Percentiles rank a stretch among this genome's conserved stretches.
Conservation (phyloP, 2,329 filamentous ascomycete genomes). For the Diplodia sapinea region DNA sequence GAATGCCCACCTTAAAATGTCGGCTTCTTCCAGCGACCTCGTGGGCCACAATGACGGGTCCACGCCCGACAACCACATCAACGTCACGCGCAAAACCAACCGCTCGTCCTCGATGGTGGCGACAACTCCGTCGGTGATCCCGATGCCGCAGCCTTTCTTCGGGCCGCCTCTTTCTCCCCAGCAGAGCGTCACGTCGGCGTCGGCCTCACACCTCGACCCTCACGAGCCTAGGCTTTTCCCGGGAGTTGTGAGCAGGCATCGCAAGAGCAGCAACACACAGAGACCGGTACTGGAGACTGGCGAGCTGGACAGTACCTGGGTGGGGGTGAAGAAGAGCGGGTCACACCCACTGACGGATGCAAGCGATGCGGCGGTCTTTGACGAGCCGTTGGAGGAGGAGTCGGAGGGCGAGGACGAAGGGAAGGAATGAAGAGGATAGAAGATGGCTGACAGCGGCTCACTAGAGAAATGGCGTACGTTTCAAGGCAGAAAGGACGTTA, state of each 20-base stretch:
- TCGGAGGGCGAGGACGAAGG: conserved; percentile 4
- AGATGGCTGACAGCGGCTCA: not conserved
- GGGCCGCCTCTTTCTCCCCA: conserved; percentile 34
- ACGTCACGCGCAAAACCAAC: conserved; percentile 1
- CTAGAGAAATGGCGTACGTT: conserved; percentile 10
- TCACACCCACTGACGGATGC: conserved; percentile 17
- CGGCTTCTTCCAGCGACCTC: conserved; percentile 22
- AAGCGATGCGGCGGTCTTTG: conserved; percentile 24
- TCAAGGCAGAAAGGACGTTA: not conserved
- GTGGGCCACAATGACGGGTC: not conserved
- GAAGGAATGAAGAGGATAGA: not conserved
- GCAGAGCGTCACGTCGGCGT: conserved; percentile 37
- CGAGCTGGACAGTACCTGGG: conserved; percentile 18
- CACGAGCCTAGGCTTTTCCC: conserved; percentile 74
- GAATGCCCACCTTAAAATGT: conserved; percentile 37
- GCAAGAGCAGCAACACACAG: conserved; percentile 41
- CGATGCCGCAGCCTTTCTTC: conserved; percentile 30
- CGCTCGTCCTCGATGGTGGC: conserved; percentile 29
- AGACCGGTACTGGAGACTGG: not conserved
- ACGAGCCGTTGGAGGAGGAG: conserved; percentile 29
- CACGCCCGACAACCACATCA: not conserved
- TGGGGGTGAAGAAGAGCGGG: conserved; percentile 17
- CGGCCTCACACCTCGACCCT: conserved; percentile 47
- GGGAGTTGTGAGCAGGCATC: conserved; percentile 64
- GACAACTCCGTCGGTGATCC: conserved; percentile 17